Evolutionary conservation across 257 asterid species (phyloP).

Genomic region (Solanum sejunctum): DNA sequence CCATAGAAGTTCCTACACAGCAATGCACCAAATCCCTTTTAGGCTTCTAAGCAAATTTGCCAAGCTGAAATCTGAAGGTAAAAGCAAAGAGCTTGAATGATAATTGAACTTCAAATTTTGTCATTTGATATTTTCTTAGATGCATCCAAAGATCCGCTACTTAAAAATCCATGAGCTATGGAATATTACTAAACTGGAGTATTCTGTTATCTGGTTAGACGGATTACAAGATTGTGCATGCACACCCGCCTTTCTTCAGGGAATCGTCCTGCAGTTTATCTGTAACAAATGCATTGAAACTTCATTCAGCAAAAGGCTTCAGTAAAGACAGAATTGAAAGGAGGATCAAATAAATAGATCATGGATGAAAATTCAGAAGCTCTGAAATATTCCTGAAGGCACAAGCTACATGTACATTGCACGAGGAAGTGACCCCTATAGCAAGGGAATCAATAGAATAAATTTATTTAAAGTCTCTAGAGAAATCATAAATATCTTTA

Average conservation of each 20-base stretch:
- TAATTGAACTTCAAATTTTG: background rate
- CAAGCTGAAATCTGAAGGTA: background rate
- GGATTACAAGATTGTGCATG: conserved; percentile 51
- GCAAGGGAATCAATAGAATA: background rate
- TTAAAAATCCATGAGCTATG: background rate
- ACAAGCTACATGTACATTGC: background rate
- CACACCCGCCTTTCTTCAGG: conserved; percentile 52
- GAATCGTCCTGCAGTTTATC: conserved; percentile 56
- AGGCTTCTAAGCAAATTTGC: background rate
- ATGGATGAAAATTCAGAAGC: background rate
- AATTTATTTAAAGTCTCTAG: background rate
- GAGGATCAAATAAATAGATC: background rate
- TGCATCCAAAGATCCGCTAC: background rate
- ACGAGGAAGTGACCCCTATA: background rate
- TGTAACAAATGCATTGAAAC: conserved; percentile 6
- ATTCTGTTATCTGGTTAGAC: background rate
- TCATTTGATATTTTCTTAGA: background rate
- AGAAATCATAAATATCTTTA: background rate
- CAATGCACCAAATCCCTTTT: background rate
- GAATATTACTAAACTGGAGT: conserved; percentile 4
- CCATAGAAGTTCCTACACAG: background rate
- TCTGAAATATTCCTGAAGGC: background rate
- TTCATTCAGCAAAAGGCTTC: background rate
- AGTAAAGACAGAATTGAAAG: background rate
- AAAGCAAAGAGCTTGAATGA: background rate